Percentiles rank a stretch among this genome's conserved stretches.
These are phyloP conservation scores for Penicillium concentricum DNA, from an alignment of 2,329 filamentous ascomycete genomes.

Conservation along the genomic window DNA sequence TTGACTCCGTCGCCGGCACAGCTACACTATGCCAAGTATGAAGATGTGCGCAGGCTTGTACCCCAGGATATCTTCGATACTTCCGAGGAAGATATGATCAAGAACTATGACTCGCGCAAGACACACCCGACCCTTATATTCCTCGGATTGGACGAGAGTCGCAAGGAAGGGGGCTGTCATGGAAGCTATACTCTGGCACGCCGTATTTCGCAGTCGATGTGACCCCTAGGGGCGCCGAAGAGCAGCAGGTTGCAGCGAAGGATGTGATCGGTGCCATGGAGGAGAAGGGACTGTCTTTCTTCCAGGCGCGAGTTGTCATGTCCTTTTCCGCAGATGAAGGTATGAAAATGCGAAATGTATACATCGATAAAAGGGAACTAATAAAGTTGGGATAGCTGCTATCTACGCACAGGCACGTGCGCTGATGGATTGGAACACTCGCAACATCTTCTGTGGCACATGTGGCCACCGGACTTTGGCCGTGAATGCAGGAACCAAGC, in stretches of 20 bases:
- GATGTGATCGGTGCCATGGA: constrained; percentile 60
- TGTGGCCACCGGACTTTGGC: constrained; percentile 78
- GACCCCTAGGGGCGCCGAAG: constrained; percentile 66
- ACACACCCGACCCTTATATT: constrained; percentile 75
- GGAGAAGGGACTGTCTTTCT: constrained; percentile 63
- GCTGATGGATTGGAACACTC: constrained; percentile 88
- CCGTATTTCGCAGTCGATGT: constrained; percentile 91
- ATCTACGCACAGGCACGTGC: constrained; percentile 88
- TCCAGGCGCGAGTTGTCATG: constrained; percentile 64
- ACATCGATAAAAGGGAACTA: neutral
- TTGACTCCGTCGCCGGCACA: constrained; percentile 61
- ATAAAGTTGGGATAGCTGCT: constrained; percentile 59
- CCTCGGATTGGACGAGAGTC: constrained; percentile 73
- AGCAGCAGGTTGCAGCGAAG: constrained; percentile 56
- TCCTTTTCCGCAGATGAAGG: constrained; percentile 61
- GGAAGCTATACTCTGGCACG: constrained; percentile 67
- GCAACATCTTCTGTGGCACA: constrained; percentile 86
- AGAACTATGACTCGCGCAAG: constrained; percentile 69
- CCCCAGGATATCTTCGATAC: constrained; percentile 68
- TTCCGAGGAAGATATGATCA: constrained; percentile 70
- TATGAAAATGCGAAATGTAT: constrained; percentile 34
- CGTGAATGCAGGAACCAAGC: constrained; percentile 46
- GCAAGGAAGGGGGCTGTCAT: constrained; percentile 41
- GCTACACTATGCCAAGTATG: constrained; percentile 67
- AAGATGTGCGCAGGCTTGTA: constrained; percentile 69